A percentile compares a stretch with the other conserved stretches of the same genome.
These are phyloP conservation scores for Chlorella ohadii DNA, from an alignment of 139 green algal genomes.

Conservation along the genomic window DNA sequence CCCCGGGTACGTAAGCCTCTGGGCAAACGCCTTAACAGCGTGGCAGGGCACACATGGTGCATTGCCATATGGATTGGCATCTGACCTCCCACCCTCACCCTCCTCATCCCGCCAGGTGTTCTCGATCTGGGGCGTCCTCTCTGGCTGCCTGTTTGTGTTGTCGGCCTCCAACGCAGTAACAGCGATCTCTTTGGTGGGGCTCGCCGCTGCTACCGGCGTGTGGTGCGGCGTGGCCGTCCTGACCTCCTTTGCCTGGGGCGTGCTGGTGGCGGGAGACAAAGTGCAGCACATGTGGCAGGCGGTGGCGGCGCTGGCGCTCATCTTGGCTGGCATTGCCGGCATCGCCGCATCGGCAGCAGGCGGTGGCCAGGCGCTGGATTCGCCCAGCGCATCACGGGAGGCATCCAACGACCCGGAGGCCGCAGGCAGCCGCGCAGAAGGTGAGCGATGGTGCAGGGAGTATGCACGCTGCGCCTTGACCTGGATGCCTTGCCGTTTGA, in stretches of 20 bases:
- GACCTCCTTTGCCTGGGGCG: conserved; percentile 33
- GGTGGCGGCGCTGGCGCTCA: conserved; percentile 22
- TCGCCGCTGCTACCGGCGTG: conserved; percentile 33
- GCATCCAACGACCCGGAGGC: no score
- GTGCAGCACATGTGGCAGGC: not conserved
- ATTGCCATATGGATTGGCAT: no score
- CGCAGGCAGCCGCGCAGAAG: no score
- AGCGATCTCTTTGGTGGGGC: conserved; percentile 30
- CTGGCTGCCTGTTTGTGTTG: conserved; percentile 39
- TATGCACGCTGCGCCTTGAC: no score
- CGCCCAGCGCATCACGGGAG: no score
- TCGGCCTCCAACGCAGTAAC: conserved; percentile 26
- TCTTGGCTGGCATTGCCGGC: conserved; percentile 32
- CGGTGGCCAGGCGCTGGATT: not conserved
- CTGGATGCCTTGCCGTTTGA: no score
- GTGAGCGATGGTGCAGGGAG: no score
- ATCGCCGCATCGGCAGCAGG: conserved; percentile 2
- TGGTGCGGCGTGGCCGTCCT: conserved; percentile 49
- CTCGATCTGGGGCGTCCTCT: conserved; percentile 26
- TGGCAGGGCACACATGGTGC: no score
- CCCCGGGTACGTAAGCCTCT: not conserved
- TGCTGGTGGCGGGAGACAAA: conserved; percentile 14
- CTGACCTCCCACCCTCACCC: no score
- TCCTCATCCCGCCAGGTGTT: conserved; percentile 37
- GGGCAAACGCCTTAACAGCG: no score